Base-by-base conservation (phyloP, 495 filamentous ascomycete species). In the Cercophora sp. region DNA sequence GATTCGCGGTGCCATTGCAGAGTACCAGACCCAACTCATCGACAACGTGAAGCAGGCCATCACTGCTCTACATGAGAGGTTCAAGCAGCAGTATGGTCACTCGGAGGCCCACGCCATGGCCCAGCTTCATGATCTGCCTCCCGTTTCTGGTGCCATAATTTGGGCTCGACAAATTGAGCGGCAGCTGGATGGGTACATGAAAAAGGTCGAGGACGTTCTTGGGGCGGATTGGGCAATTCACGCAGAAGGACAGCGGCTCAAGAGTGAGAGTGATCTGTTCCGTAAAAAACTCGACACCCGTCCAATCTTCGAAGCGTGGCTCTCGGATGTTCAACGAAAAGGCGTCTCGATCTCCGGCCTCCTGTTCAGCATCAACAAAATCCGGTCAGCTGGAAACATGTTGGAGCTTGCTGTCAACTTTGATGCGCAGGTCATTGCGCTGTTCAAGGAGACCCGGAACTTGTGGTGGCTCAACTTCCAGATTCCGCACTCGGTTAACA, bases 401-500 rank as follows among this genome's bases (percentile, higher is more conserved):
- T 67, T 96, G 29, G 91, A 97, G 67, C 79, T 99, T 13, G 81
- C 79, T 4, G 89, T 99, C 62, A 99, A 97, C 67, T 99, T 99
- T 54, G 91, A 99, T 69, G 83, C 88, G 8, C 92, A 97, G 62
- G 87, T 97, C 52, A 99, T 97, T 66, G 88, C 90, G 0, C 71
- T 99, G 25, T 99, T 97, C 77, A 99, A 99, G 63, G 93, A 99
- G 71, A 94, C 96, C n/a, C 83, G 93, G 22, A 97, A 97, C 60
- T 77, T 99, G 24, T 79, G 89, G 22, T 97, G 92, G 91, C 82
- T 93, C 39, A 90, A 87, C 61, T 97, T 87, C 66, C 83, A 86
- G 47, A 88, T 99, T 23, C 93, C 94, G 20, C 93, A 97, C 72
- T 78, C 85, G 1, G 85, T 99, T 61, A 96, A 84, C 77, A 97